Evolutionary conservation across 106 monocot genomes (phyloP).

Genomic region (Acorus gramineus): DNA sequence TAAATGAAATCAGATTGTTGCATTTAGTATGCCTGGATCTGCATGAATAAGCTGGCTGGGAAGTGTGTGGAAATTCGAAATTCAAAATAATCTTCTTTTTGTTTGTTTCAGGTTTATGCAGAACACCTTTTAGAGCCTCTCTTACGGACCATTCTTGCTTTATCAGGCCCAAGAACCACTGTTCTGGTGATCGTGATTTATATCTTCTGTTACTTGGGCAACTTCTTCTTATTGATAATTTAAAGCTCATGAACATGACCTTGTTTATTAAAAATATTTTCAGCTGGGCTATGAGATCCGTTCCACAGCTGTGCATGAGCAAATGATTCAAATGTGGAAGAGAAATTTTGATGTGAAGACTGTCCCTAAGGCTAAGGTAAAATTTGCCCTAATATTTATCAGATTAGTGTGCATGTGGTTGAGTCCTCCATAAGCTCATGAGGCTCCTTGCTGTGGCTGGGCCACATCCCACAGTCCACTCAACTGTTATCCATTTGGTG

Average conservation of each 20-base stretch:
- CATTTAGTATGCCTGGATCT: no score
- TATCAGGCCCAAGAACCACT: constrained; percentile 80
- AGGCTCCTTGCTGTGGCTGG: no score
- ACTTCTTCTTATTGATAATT: not conserved
- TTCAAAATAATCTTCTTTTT: not conserved
- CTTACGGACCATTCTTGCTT: constrained; percentile 66
- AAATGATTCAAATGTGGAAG: constrained; percentile 76
- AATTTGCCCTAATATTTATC: not conserved
- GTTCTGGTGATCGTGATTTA: constrained; percentile 42
- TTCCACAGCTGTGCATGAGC: constrained; percentile 79
- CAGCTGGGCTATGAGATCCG: constrained; percentile 95
- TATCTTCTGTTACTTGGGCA: not conserved
- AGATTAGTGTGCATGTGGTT: not conserved
- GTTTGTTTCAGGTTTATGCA: constrained; percentile 61
- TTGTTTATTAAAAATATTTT: constrained; percentile 2
- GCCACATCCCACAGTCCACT: no score
- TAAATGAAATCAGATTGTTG: no score
- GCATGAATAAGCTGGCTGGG: no score
- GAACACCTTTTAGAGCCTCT: constrained; percentile 88
- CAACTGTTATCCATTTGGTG: no score
- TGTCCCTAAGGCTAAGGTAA: constrained; percentile 75
- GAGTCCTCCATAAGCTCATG: no score
- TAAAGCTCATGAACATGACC: not conserved
- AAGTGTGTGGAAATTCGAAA: no score
- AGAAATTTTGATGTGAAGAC: constrained; percentile 65